Base-by-base conservation (phyloP, 345 rosid species). In the Cochlearia excelsa region DNA sequence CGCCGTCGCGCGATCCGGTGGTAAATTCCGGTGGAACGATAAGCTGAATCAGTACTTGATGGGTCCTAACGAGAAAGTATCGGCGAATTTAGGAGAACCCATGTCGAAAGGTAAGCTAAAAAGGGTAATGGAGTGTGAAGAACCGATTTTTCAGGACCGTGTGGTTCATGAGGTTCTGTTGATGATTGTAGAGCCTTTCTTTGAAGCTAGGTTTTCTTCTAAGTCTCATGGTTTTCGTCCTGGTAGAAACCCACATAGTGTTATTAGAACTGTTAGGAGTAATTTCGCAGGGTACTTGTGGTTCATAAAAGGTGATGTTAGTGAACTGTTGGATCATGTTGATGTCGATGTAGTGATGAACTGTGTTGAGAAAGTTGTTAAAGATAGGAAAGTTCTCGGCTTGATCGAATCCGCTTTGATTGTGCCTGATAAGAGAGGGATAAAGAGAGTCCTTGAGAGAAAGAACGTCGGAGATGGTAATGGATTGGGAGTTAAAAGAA, bases 251-350 rank as follows among this genome's bases (percentile, higher is more conserved):
- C 83, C 97, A 0, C 99, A 93, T 61, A 87, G 90, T 6, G 96
- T 79, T 45, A 89, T 93, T 59, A 81, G 99, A 66, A 85, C 96
- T 30, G 78, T 93, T 4, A 76, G 97, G 67, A 85, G 95, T 65
- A 84, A 81, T 59, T 93, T 87, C 44, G 86, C 99, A 9, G 99
- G 99, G 28, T 93, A 93, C 71, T 61, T 89, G 68, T 93, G 97
- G 99, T 93, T 87, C 49, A 54, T 93, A 72, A 85, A 67, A 51
- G 97, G 96, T 47, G 95, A 93, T 71, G 33, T 87, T 52, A 78
- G 85, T 68, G 92, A 81, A 45, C 47, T 89, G 49, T 74, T 89
- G 38, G 74, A 71, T 51, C 67, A 46, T 56, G 61, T 86, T 63
- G 86, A 82, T 70, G 55, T 40, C 5, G 61, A 71, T 65, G 72